Evolutionary conservation across 1,284 basidiomycete species (phyloP), one percentile per base, ranked within the genome.

Genomic region (Trichosporon asahii): DNA sequence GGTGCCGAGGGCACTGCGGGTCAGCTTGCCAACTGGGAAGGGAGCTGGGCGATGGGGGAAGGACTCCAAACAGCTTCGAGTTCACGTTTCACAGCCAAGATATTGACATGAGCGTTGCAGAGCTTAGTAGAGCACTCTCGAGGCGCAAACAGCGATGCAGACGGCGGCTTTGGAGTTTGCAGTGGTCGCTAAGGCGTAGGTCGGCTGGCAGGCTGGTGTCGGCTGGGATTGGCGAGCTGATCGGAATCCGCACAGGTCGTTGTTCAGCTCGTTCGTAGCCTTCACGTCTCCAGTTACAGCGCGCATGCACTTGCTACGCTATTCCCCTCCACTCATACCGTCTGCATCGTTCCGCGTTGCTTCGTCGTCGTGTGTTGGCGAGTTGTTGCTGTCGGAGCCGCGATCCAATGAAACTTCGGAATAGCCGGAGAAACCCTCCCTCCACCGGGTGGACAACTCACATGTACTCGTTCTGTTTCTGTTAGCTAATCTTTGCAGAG

Each of bases 401-500:
- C 11, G 27, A 31, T 31, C 57, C 57, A 61, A 61, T 61, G 57
- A 61, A 61, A 61, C 15, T 61, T 61, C 57, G 57, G 57, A 33
- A 61, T 31, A 61, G 57, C 57, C 57, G 57, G 57, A 61, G 57
- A 61, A 61, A 61, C 29, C 57, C 57, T 23, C 29, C 27, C 57
- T 31, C 27, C 57, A 29, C 29, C 57, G 27, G 29, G 18, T 27
- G 6, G 15, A 3, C 9, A 57, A 76, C 79, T 73, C 72, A 80
- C 79, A 81, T 74, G 76, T 81, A 81, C 77, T 81, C 79, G 77
- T 81, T 81, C 79, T 81, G 69, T 11, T 33, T 65, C 57, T 64
- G 60, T 61, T 4, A 27, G 12, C 27, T 35, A 18, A 7, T 4
- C 18, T 29, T 67, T 3, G 31, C 1, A 7, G 4, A 44, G 9